A percentile compares a stretch with the other conserved stretches of the same genome.
Conservation (phyloP, 495 filamentous ascomycete species). For the Trypethelium eluteriae region DNA sequence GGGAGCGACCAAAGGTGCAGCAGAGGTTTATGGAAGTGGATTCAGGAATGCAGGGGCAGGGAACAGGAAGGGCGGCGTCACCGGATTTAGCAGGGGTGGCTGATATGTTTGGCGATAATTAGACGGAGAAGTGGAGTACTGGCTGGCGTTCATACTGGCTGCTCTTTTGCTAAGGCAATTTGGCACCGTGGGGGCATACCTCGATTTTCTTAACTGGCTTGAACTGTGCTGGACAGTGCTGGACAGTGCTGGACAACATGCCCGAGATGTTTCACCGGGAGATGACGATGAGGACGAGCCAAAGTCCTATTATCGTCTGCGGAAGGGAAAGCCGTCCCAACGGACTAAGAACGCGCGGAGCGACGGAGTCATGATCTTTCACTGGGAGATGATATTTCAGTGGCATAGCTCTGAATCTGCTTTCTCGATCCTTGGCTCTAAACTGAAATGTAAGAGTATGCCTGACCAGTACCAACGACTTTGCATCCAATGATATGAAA, state of each 20-base stretch:
- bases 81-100: slow-evolving; percentile 55
- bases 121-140: neutral
- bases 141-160: neutral
- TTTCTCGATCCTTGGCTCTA: neutral
- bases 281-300: neutral
- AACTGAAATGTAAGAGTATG: neutral
- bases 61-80: neutral
- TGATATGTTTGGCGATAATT: slow-evolving; percentile 52
- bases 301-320: neutral
- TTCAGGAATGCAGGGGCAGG: slow-evolving; percentile 29
- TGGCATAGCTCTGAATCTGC: neutral
- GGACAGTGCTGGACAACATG: no score
- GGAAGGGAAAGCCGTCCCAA: neutral
- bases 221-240: no score
- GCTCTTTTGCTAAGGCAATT: neutral
- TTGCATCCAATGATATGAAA: neutral
- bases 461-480: neutral
- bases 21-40: slow-evolving; percentile 47
- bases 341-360: neutral
- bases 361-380: neutral
- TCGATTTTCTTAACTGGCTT: neutral
- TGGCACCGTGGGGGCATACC: neutral
- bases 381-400: neutral
- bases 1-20: slow-evolving; percentile 47
- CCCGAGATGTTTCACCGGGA: no score